Base-by-base conservation (phyloP, 129 eudicot genomes). In the Centaurea solstitialis region DNA sequence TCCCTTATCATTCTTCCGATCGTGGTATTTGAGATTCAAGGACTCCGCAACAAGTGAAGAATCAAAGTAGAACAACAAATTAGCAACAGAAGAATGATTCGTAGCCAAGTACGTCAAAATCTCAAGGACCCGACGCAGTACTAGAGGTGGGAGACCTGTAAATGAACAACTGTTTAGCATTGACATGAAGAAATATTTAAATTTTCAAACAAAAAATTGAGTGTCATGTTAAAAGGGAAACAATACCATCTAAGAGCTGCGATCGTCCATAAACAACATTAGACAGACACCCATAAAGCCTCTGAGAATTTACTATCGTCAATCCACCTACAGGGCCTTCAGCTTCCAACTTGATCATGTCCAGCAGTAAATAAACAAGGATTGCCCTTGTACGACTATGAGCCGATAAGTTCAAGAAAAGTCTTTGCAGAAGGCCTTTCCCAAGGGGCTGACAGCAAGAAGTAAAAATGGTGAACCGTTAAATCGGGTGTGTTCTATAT, bases 61-160 rank as follows among this genome's bases (percentile, higher is more conserved):
- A 67, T 95, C 95, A 79, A 88, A 93, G 84, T 93, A 86, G 86
- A 95, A 93, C 74, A 95, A 73, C 30, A 90, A 87, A 82, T 74
- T 88, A 59, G 99, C 90, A 75, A 95, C 97, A 78, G 92, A 89
- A 68, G 93, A 89, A 87, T 95, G 97, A 77, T 89, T 95, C 35
- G 94, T 93, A 47, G 99, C 98, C 85, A 95, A 77, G 82, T 87
- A 95, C n/a, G 97, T 89, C 90, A 95, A 74, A 84, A 90, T 91
- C 88, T 95, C 99, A 53, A 95, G 97, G 7, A 89, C 87, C 65
- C 97, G 92, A 6, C 97, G 94, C 83, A 93, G 82, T 47, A 95
- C 99, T 78, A 93, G 81, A 9, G 99, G 99, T 41, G 99, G 99
- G 82, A 95, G 93, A 78, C 99, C 99, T 95, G 90, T 74, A 84